phyloP scores from a whole-genome alignment of 192 early-diverging fungal genomes.

The Coemansia sp. region DNA sequence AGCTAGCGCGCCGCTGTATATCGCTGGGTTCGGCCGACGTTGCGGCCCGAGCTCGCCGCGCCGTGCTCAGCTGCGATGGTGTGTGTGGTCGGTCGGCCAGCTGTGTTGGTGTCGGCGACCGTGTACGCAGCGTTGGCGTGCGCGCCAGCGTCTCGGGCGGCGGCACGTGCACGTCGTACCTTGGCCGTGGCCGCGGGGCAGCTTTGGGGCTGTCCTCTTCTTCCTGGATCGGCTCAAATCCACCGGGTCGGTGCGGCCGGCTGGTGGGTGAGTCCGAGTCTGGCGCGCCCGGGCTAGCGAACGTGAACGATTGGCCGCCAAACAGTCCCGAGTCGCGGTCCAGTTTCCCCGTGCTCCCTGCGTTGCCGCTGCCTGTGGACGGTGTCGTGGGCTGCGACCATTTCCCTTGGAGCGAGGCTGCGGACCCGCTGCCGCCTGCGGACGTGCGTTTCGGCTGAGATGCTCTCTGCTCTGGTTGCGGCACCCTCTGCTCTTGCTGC shows the following conservation, averaged over 20 bases:
- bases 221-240: constrained; percentile 44
- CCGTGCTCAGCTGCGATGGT: neutral
- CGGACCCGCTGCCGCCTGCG: neutral
- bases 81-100: neutral
- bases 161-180: constrained; percentile 36
- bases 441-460: neutral
- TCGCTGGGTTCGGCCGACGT: constrained; percentile 1
- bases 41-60: constrained; percentile 20
- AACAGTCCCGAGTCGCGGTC: constrained; percentile 45
- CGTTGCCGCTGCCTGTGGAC: constrained; percentile 5
- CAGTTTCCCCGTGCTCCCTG: too few species aligned
- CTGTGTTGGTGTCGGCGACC: constrained; percentile 32
- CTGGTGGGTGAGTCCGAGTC: too few species aligned
- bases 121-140: constrained; percentile 31
- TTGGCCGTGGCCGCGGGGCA: constrained; percentile 3
- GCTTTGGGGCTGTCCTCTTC: constrained; percentile 8
- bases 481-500: too few species aligned
- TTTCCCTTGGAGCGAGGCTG: constrained; percentile 4
- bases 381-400: constrained; percentile 42
- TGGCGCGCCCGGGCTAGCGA: too few species aligned
- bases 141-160: constrained; percentile 37
- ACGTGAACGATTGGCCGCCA: constrained; percentile 30
- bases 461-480: too few species aligned
- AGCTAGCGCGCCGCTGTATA: neutral
- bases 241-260: neutral